These are phyloP conservation scores for Biscogniauxia mediterranea DNA, from an alignment of 2,329 filamentous ascomycete species.

Conservation along the genomic window DNA sequence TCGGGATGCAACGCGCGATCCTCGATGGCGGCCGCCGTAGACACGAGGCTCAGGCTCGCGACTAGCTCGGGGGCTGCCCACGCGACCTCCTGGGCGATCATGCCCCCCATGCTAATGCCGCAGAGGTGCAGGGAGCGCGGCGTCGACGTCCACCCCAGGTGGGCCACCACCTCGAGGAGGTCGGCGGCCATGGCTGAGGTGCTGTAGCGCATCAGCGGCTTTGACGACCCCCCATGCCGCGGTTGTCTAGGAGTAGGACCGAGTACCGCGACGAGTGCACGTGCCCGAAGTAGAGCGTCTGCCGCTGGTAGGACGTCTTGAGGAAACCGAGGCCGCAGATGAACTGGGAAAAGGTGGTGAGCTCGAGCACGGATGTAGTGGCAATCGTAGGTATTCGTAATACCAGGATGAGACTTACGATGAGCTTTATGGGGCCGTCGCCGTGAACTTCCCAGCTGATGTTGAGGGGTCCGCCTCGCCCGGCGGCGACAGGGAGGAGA, in stretches of 20 bases:
- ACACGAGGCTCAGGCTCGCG: constrained; percentile 56
- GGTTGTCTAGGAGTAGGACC: constrained; percentile 77
- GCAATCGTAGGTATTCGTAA: neutral
- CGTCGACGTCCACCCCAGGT: constrained; percentile 61
- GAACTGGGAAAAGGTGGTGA: constrained; percentile 50
- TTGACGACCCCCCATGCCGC: constrained; percentile 78
- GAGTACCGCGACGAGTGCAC: constrained; percentile 65
- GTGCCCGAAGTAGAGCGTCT: constrained; percentile 81
- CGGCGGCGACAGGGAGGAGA: constrained; percentile 61
- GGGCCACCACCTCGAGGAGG: constrained; percentile 62
- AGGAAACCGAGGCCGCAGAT: constrained; percentile 76
- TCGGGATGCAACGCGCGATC: constrained; percentile 62
- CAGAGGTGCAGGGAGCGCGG: constrained; percentile 60
- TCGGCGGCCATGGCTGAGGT: constrained; percentile 85
- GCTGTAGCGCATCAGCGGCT: constrained; percentile 73
- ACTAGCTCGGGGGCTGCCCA: constrained; percentile 52
- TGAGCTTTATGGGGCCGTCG: constrained; percentile 65
- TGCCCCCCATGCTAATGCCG: constrained; percentile 83
- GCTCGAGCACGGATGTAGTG: neutral
- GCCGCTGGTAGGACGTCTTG: constrained; percentile 73
- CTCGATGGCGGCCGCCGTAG: constrained; percentile 60
- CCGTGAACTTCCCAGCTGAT: constrained; percentile 82
- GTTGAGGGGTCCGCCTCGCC: constrained; percentile 71
- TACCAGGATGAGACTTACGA: constrained; percentile 53
- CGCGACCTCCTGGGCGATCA: constrained; percentile 84